A percentile compares a stretch with the other conserved stretches of the same genome.
These are phyloP conservation scores for Phylloporus scabripes DNA, from an alignment of 768 basidiomycete species.

Conservation along the genomic window DNA sequence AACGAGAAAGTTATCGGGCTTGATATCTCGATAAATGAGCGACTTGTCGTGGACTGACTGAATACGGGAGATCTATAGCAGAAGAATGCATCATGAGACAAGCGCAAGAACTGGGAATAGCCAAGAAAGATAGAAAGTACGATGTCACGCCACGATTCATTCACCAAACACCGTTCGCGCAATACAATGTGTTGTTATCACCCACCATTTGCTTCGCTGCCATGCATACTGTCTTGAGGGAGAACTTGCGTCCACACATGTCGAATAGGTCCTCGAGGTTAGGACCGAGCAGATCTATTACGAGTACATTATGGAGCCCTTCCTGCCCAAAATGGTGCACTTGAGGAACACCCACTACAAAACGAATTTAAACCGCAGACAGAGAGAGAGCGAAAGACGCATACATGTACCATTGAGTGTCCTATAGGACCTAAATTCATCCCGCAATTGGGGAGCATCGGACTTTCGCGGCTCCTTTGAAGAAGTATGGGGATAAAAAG, in stretches of 20 bases:
- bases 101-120: constrained; percentile 2
- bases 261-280: constrained; percentile 98
- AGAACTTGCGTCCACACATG: constrained; percentile 98
- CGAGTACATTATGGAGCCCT: constrained; percentile 93
- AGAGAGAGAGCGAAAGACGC: constrained; percentile 30
- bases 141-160: not conserved
- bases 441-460: constrained; percentile 94
- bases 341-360: constrained; percentile 88
- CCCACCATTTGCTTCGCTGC: constrained; percentile 97
- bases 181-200: not conserved
- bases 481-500: constrained; percentile 13
- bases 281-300: constrained; percentile 94
- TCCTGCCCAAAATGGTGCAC: constrained; percentile 99
- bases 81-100: constrained; percentile 1
- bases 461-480: constrained; percentile 91
- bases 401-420: constrained; percentile 85
- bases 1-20: constrained; percentile 98
- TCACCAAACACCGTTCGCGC: not conserved
- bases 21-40: constrained; percentile 97
- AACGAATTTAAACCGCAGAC: constrained; percentile 10
- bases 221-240: constrained; percentile 98
- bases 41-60: constrained; percentile 99
- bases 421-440: constrained; percentile 96
- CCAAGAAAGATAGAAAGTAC: not conserved
- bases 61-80: constrained; percentile 79